Conservation (phyloP, 1,284 basidiomycete species). For the Peniophora sp. region DNA sequence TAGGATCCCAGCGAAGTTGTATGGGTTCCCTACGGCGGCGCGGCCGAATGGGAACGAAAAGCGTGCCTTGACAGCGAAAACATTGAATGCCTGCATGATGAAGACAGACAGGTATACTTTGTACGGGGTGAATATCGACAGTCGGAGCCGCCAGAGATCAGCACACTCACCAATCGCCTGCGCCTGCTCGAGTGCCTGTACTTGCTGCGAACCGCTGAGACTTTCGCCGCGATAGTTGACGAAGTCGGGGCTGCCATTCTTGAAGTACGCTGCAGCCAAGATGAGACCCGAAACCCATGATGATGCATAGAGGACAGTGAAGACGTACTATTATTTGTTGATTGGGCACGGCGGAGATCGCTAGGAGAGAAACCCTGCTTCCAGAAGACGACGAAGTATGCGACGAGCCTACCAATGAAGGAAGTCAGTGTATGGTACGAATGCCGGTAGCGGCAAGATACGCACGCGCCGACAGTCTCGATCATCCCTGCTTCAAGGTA, state of each 20-base stretch:
- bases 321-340: slow-evolving; percentile 23
- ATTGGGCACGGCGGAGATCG: slow-evolving; percentile 46
- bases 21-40: slow-evolving; percentile 47
- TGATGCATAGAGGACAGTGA: not conserved
- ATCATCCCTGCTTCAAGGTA: slow-evolving; percentile 63
- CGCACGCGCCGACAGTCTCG: slow-evolving; percentile 44
- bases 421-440: no score
- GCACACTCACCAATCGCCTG: slow-evolving; percentile 44
- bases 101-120: slow-evolving; percentile 59
- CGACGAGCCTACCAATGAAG: slow-evolving; percentile 38
- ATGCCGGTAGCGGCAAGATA: no score
- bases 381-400: slow-evolving; percentile 62
- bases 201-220: slow-evolving; percentile 39
- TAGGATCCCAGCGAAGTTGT: slow-evolving; percentile 60
- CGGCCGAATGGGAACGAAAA: slow-evolving; percentile 57
- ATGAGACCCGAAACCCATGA: not conserved
- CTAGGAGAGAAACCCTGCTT: slow-evolving; percentile 53
- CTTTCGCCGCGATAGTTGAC: slow-evolving; percentile 42
- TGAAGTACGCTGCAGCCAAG: slow-evolving; percentile 33
- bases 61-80: slow-evolving; percentile 62
- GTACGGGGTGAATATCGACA: not conserved
- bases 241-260: slow-evolving; percentile 43
- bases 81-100: slow-evolving; percentile 66
- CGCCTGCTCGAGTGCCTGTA: slow-evolving; percentile 51
- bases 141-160: not conserved